Evolutionary conservation across 768 basidiomycete species (phyloP).

Genomic region (Amanita thiersii): DNA sequence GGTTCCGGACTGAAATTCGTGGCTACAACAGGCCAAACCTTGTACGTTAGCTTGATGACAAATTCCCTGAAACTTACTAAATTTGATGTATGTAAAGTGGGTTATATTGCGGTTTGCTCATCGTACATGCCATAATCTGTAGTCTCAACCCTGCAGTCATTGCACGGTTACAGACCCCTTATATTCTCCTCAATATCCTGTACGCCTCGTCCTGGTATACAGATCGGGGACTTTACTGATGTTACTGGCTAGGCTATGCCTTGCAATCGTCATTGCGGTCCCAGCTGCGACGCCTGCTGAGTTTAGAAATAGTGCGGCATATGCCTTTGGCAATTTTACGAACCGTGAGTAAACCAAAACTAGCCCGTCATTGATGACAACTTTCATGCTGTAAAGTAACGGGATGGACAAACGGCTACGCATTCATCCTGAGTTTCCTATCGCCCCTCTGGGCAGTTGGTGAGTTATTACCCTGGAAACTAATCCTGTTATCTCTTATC

Average conservation of each 20-base stretch:
- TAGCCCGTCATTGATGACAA: neutral
- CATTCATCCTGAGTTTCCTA: conserved; percentile 39
- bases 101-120: conserved; percentile 52
- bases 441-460: conserved; percentile 36
- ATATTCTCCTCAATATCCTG: conserved; percentile 61
- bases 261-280: conserved; percentile 62
- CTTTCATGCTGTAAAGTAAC: conserved; percentile 29
- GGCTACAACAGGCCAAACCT: conserved; percentile 35
- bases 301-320: conserved; percentile 51
- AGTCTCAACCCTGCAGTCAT: conserved; percentile 59
- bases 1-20: conserved; percentile 33
- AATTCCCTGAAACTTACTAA: neutral
- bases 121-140: conserved; percentile 57
- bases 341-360: conserved; percentile 34
- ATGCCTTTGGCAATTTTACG: conserved; percentile 53
- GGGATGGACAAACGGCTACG: conserved; percentile 52
- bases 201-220: no score
- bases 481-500: no score
- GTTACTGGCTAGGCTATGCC: conserved; percentile 56
- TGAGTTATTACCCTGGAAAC: conserved; percentile 13
- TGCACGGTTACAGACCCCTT: conserved; percentile 64
- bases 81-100: conserved; percentile 32
- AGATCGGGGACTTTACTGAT: no score
- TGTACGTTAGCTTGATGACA: conserved; percentile 23
- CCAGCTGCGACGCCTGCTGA: conserved; percentile 55